Percentiles rank a stretch among this genome's conserved stretches.
These are phyloP conservation scores for Lojkania enalia DNA, from an alignment of 2,329 filamentous ascomycete genomes.

Conservation along the genomic window DNA sequence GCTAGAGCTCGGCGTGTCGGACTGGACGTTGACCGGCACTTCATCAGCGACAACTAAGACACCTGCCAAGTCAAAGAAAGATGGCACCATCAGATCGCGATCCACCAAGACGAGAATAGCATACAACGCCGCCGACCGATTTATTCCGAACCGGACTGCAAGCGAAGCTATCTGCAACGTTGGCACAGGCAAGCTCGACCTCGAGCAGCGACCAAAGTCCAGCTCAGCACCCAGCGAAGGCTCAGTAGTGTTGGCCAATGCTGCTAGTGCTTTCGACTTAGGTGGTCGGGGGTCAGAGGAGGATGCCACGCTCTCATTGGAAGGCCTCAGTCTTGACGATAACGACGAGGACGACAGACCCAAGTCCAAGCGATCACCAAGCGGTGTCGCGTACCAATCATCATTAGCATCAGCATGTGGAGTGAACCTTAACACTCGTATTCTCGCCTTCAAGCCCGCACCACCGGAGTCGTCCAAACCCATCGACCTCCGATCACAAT, in stretches of 20 bases:
- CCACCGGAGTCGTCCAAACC: constrained; percentile 98
- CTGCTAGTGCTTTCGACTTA: constrained; percentile 68
- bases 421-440: constrained; percentile 89
- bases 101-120: constrained; percentile 45
- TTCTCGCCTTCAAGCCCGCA: constrained; percentile 97
- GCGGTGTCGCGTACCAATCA: constrained; percentile 88
- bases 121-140: constrained; percentile 80
- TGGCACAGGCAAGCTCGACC: constrained; percentile 80
- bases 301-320: constrained; percentile 74
- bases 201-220: constrained; percentile 63
- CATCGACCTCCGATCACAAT: constrained; percentile 94
- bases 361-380: constrained; percentile 80
- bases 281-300: constrained; percentile 66
- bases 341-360: constrained; percentile 63
- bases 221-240: constrained; percentile 69
- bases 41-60: constrained; percentile 60
- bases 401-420: constrained; percentile 89
- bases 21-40: constrained; percentile 88
- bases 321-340: constrained; percentile 76
- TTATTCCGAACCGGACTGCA: constrained; percentile 90
- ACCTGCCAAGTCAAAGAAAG: constrained; percentile 46
- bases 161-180: constrained; percentile 85
- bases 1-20: constrained; percentile 87
- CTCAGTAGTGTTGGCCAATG: constrained; percentile 75
- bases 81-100: constrained; percentile 34